A percentile compares a stretch with the other conserved stretches of the same genome.
phyloP scores from a whole-genome alignment of 2,329 filamentous ascomycete genomes.

The Stagonosporopsis cucurbitacearum region DNA sequence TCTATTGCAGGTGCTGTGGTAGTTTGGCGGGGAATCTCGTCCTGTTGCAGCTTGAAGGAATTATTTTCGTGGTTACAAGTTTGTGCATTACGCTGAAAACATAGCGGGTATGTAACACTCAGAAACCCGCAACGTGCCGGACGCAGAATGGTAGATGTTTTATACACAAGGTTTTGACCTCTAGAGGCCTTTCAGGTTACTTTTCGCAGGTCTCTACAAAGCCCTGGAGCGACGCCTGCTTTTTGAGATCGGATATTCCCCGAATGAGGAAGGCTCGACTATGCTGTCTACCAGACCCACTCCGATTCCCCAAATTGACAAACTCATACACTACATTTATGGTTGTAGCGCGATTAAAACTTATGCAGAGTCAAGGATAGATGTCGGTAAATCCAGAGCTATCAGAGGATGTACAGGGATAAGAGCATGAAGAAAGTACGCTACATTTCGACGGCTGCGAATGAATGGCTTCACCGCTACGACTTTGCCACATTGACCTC shows the following conservation, averaged over 20 bases:
- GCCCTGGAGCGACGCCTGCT: no score
- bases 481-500: not conserved
- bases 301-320: not conserved
- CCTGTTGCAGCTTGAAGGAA: not conserved
- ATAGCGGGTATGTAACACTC: no score
- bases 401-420: not conserved
- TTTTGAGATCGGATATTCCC: slow-evolving; percentile 2
- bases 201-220: not conserved
- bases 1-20: not conserved
- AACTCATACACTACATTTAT: not conserved
- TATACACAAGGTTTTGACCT: no score
- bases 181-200: no score
- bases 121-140: no score
- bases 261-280: slow-evolving; percentile 7
- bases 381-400: no score
- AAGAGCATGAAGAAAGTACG: not conserved
- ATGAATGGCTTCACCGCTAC: not conserved
- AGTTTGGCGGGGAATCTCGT: not conserved
- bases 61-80: not conserved
- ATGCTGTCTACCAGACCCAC: not conserved
- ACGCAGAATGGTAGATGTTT: no score
- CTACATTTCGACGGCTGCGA: not conserved
- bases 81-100: no score
- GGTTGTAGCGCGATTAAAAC: not conserved
- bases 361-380: not conserved